Evolutionary conservation across 345 rosid genomes (phyloP).

Genomic region (Combretum micranthum): DNA sequence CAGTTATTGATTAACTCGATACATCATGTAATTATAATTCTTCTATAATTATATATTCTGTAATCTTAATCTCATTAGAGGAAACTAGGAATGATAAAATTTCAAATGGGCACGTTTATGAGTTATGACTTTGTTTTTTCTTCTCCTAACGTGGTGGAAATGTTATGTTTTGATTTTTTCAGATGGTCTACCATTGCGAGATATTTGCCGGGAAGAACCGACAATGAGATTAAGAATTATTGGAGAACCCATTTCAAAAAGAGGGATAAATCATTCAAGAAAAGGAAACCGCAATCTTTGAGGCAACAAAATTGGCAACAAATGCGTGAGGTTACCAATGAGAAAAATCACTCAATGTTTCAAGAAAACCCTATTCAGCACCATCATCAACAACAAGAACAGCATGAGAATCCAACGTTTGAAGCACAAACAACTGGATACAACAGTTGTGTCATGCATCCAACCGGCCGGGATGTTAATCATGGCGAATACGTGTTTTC

Average conservation of each 20-base stretch:
- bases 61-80: too few species aligned
- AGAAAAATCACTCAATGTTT: too few species aligned
- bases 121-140: not conserved
- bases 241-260: constrained; percentile 90
- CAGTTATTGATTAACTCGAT: too few species aligned
- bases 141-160: not conserved
- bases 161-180: not conserved
- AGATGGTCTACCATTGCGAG: constrained; percentile 95
- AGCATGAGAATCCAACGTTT: not conserved
- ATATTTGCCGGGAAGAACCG: constrained; percentile 88
- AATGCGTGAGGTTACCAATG: not conserved
- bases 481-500: constrained; percentile 17
- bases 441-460: not conserved
- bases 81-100: too few species aligned
- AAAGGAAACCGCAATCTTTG: constrained; percentile 20
- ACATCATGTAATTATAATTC: not conserved
- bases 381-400: constrained; percentile 9
- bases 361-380: not conserved
- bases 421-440: too few species aligned
- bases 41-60: not conserved
- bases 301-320: constrained; percentile 18
- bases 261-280: constrained; percentile 29
- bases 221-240: constrained; percentile 89
- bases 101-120: too few species aligned
- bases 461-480: constrained; percentile 19